A percentile compares a stretch with the other conserved stretches of the same genome.
Conservation (phyloP, 768 basidiomycete genomes). For the Rhizopogon roseolus region DNA sequence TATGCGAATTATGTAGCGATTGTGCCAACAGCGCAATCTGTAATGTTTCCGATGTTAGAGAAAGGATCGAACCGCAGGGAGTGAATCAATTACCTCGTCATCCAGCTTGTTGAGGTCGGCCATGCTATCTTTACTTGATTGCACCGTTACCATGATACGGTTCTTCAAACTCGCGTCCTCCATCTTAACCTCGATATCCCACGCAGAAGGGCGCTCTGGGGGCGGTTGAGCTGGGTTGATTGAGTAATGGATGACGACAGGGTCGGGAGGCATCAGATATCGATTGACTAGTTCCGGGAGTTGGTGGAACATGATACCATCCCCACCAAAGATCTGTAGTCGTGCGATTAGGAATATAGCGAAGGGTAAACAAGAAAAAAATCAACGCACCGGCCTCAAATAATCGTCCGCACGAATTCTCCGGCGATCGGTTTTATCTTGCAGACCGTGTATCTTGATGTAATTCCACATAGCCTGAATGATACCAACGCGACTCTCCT, state of each 20-base stretch:
- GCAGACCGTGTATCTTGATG: slow-evolving; percentile 77
- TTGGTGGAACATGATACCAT: slow-evolving; percentile 69
- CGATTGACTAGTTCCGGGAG: slow-evolving; percentile 85
- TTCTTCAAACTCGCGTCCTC: slow-evolving; percentile 74
- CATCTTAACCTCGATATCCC: slow-evolving; percentile 85
- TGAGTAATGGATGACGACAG: slow-evolving; percentile 74
- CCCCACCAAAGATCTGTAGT: slow-evolving; percentile 63
- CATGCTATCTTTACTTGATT: slow-evolving; percentile 65
- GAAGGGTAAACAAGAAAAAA: neutral
- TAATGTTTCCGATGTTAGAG: slow-evolving; percentile 10
- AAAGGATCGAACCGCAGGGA: neutral
- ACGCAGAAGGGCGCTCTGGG: slow-evolving; percentile 70
- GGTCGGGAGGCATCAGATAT: slow-evolving; percentile 71
- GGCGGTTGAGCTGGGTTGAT: slow-evolving; percentile 58
- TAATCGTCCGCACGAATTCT: slow-evolving; percentile 65
- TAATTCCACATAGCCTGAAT: slow-evolving; percentile 89
- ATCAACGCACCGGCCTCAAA: slow-evolving; percentile 49
- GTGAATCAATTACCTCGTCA: slow-evolving; percentile 64
- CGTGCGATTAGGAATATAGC: neutral
- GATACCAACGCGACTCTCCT: slow-evolving; percentile 78
- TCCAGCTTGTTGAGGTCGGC: slow-evolving; percentile 71
- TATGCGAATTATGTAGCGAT: slow-evolving; percentile 79
- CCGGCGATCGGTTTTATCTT: slow-evolving; percentile 77
- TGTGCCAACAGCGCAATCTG: slow-evolving; percentile 84
- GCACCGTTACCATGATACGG: slow-evolving; percentile 68